Evolutionary conservation across 495 filamentous ascomycete species (phyloP).

Genomic region (Aspergillus wentii): DNA sequence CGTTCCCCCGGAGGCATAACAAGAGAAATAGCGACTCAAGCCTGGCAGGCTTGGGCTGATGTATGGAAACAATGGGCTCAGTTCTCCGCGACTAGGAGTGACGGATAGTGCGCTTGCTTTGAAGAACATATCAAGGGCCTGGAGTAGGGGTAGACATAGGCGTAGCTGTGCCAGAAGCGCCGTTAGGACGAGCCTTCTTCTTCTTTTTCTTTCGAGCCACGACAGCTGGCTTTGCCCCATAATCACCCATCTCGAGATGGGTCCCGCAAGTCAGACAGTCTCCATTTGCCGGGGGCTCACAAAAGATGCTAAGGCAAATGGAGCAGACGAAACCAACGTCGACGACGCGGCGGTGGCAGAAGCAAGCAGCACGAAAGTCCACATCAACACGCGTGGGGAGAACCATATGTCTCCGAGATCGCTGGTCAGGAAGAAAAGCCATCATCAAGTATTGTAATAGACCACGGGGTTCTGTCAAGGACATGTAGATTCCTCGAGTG

Average conservation of each 20-base stretch:
- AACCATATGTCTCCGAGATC: slow-evolving; percentile 59
- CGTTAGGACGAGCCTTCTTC: slow-evolving; percentile 49
- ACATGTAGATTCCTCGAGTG: slow-evolving; percentile 82
- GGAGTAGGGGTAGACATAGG: slow-evolving; percentile 39
- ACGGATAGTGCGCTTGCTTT: no score
- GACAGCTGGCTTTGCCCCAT: slow-evolving; percentile 71
- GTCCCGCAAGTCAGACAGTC: slow-evolving; percentile 91
- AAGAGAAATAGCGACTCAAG: not conserved
- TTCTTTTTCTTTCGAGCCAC: slow-evolving; percentile 70
- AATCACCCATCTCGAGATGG: slow-evolving; percentile 68
- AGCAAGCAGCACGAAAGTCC: slow-evolving; percentile 95
- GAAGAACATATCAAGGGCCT: slow-evolving; percentile 27
- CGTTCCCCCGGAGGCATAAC: no score
- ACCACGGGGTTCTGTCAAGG: slow-evolving; percentile 57
- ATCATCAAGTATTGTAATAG: slow-evolving; percentile 92
- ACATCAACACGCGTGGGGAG: slow-evolving; percentile 79
- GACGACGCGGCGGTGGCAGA: slow-evolving; percentile 88
- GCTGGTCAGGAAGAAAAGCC: slow-evolving; percentile 78
- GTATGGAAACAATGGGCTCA: not conserved
- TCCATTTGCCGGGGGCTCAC: slow-evolving; percentile 57
- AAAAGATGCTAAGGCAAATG: slow-evolving; percentile 86
- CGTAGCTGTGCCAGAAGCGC: slow-evolving; percentile 34
- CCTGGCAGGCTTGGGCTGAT: not conserved
- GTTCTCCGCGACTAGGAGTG: no score
- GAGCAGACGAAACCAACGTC: slow-evolving; percentile 94